A percentile compares a stretch with the other conserved stretches of the same genome.
These are phyloP conservation scores for Populus hybrid DNA, from an alignment of 441 rosid species.

Conservation along the genomic window DNA sequence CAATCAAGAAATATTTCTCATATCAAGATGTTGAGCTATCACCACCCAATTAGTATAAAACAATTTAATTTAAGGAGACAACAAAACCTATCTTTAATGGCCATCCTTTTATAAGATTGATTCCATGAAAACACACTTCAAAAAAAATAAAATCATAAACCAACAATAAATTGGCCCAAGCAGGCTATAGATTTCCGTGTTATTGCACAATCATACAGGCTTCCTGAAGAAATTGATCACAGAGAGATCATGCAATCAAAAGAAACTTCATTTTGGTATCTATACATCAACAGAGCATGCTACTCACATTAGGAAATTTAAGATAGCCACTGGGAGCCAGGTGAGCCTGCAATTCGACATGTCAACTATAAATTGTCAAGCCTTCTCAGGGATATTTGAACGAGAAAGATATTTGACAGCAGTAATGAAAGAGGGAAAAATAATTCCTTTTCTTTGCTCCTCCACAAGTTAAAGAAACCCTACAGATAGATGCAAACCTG, in stretches of 20 bases:
- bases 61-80: neutral
- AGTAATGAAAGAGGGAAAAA: neutral
- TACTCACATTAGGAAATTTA: conserved; percentile 68
- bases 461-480: conserved; percentile 1
- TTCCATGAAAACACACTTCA: neutral
- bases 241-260: neutral
- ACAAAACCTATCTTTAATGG: neutral
- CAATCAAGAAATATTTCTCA: conserved; percentile 2
- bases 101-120: neutral
- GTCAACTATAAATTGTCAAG: conserved; percentile 8
- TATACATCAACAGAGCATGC: neutral
- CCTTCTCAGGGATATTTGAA: conserved; percentile 4
- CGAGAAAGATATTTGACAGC: neutral
- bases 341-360: conserved; percentile 51
- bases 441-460: neutral
- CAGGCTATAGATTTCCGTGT: neutral
- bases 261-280: neutral
- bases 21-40: neutral
- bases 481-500: conserved; percentile 43
- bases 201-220: neutral
- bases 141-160: neutral
- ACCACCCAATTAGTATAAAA: neutral
- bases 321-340: conserved; percentile 83
- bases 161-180: neutral
- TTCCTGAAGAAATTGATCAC: neutral